Evolutionary conservation across 1,284 basidiomycete species (phyloP), one percentile per base, ranked within the genome.

Genomic region (Kwoniella shivajii): DNA sequence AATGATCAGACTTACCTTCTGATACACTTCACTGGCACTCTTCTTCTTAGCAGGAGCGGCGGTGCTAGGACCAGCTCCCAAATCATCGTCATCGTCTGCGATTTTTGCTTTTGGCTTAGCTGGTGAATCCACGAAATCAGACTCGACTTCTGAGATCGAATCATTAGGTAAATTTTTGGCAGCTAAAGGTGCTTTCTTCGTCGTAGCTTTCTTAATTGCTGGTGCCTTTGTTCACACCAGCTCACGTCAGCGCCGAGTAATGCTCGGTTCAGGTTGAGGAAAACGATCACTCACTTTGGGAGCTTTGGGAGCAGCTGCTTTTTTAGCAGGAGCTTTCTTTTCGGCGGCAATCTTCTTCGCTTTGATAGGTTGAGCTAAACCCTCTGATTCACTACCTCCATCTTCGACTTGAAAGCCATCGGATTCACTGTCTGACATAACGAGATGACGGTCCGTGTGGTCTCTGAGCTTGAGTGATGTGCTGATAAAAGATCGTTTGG

Each of bases 21-120:
- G 87, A 74, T 96, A 97, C 49, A 85, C 94, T 73, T 98, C 91
- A 14, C 91, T 92, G 0, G 90, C 92, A 7, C 85, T 88, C 81
- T 97, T 96, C 78, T 88, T 86, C 79, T 88, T 57, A 6, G 59
- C 64, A 9, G 67, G 48, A 14, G 66, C 61, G 57, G 77, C 75
- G 30, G 55, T 50, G 24, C 72, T 71, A 4, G 77, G 67, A 0
- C 69, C 75, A n/a, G 44, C 49, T 50, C 50, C 66, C 26, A 61
- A 66, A 24, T 63, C 64, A 31, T 64, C 64, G 2, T 62, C 62
- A 31, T 67, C 57, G 30, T 58, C 63, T 50, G 55, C 61, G 1
- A 60, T 49, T 34, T 64, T 64, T 22, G 54, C 44, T 48, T 64
- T 69, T 7, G 61, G 56, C 45, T 72, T 72, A 24, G 48, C 24